Conservation (phyloP, 2,329 filamentous ascomycete species). For the Colletotrichum shisoi region DNA sequence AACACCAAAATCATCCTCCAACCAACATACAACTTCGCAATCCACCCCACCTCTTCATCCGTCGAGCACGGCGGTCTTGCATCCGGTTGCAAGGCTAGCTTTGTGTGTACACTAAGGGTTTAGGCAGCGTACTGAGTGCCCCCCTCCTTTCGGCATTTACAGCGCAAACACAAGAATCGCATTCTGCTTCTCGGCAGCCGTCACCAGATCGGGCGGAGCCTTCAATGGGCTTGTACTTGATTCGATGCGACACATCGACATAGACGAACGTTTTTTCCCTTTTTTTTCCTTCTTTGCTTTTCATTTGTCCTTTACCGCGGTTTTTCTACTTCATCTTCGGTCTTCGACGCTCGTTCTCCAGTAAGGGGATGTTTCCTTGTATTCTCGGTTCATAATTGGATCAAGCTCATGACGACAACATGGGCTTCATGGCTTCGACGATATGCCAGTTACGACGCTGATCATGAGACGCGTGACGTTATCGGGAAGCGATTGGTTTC, state of each 20-base stretch:
- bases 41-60: conserved; percentile 36
- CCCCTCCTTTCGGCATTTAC: conserved; percentile 30
- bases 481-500: conserved; percentile 12
- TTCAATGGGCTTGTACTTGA: conserved; percentile 40
- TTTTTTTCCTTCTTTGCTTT: conserved; percentile 11
- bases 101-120: conserved; percentile 41
- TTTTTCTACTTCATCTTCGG: conserved; percentile 16
- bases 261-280: conserved; percentile 36
- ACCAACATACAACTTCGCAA: conserved; percentile 30
- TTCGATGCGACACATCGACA: conserved; percentile 37
- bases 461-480: conserved; percentile 34
- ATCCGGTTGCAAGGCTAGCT: conserved; percentile 43
- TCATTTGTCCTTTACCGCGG: conserved; percentile 20
- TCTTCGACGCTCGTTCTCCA: conserved; percentile 33
- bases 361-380: background rate
- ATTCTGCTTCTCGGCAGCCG: conserved; percentile 40
- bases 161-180: conserved; percentile 38
- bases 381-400: conserved; percentile 30
- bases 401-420: conserved; percentile 30
- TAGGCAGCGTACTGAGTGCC: conserved; percentile 35
- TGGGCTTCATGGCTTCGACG: conserved; percentile 28
- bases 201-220: conserved; percentile 38
- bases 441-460: conserved; percentile 33
- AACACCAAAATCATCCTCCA: conserved; percentile 32
- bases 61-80: conserved; percentile 46